Evolutionary conservation across 345 rosid species (phyloP), one percentile per base, ranked within the genome.

Genomic region (Clausena lansium): DNA sequence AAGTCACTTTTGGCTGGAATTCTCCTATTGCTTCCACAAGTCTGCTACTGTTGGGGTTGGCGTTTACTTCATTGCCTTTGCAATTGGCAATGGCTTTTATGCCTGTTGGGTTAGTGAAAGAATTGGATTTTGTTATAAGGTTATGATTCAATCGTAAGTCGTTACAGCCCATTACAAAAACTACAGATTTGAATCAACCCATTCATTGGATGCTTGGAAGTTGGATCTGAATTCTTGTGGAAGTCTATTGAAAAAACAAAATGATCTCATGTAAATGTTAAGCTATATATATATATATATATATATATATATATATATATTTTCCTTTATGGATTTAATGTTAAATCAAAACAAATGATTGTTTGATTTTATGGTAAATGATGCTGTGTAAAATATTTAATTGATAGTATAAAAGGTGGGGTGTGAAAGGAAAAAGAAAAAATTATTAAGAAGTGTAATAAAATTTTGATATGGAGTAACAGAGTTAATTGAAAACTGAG

Each of bases 81-180:
- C 99, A 14, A 90, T 96, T 24, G 93, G 98, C 0, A 90, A 81
- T 78, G 97, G 99, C 38, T 86, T 94, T 61, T 96, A 96, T 61
- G 97, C 97, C 65, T 96, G 98, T 64, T 96, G 99, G 98, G 91
- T 89, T 61, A 85, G 81, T n/a, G 97, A 71, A 15, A 77, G 95
- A 79, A 83, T 86, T 68, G 81, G 77, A 2, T 96, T 96, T 83
- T 91, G 91, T 81, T 54, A 82, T 57, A 88, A 82, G 83, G 78
- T 94, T 57, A 76, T 96, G 83, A 82, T 82, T 19, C 89, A 90
- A 81, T 87, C 2, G 32, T 30, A 30, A 30, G 32, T 30, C 97
- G 0, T 88, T 96, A 7, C 91, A 89, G 67, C 95, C 98, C 0
- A 86, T 89, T 72, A 84, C 93, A 4, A 94, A 91, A 77, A 90